A percentile compares a stretch with the other conserved stretches of the same genome.
Conservation (phyloP, 2,329 filamentous ascomycete genomes). For the Nectriaceae sp. region DNA sequence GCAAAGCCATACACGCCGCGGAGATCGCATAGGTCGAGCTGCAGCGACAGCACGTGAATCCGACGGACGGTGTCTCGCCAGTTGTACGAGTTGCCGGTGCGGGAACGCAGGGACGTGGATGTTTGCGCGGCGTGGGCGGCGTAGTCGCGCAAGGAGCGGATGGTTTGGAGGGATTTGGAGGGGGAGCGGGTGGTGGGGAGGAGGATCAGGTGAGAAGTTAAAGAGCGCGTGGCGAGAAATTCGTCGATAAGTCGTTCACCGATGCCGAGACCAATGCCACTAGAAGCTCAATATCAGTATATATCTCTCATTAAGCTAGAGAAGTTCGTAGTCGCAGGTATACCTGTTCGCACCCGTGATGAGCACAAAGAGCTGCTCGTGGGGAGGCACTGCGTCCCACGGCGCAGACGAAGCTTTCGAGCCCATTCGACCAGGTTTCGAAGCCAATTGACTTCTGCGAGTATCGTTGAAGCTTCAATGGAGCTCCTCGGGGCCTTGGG, state of each 20-base stretch:
- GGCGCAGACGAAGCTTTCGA: conserved; percentile 21
- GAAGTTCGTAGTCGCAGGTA: background rate
- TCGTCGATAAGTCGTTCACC: conserved; percentile 87
- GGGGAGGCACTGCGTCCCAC: conserved; percentile 37
- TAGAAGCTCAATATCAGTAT: conserved; percentile 48
- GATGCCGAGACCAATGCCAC: conserved; percentile 84
- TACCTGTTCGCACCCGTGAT: conserved; percentile 89
- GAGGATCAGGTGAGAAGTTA: conserved; percentile 71
- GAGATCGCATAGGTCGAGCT: conserved; percentile 63
- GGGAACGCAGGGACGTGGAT: conserved; percentile 39
- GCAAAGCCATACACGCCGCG: conserved; percentile 51
- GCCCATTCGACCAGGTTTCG: background rate
- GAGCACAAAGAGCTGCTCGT: conserved; percentile 63
- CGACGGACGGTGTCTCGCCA: conserved; percentile 47
- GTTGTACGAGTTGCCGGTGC: conserved; percentile 34
- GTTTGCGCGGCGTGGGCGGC: conserved; percentile 44
- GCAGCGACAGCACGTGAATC: conserved; percentile 59
- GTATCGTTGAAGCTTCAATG: background rate
- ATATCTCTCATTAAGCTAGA: conserved; percentile 4
- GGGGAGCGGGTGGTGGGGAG: conserved; percentile 80
- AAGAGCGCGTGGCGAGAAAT: conserved; percentile 71
- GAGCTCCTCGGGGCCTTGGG: background rate
- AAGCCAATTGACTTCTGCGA: conserved; percentile 17
- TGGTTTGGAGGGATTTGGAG: conserved; percentile 73
- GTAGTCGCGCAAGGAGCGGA: conserved; percentile 64